Evolutionary conservation across 768 basidiomycete genomes (phyloP), one percentile per base, ranked within the genome.

Genomic region (Tricholomella constricta): DNA sequence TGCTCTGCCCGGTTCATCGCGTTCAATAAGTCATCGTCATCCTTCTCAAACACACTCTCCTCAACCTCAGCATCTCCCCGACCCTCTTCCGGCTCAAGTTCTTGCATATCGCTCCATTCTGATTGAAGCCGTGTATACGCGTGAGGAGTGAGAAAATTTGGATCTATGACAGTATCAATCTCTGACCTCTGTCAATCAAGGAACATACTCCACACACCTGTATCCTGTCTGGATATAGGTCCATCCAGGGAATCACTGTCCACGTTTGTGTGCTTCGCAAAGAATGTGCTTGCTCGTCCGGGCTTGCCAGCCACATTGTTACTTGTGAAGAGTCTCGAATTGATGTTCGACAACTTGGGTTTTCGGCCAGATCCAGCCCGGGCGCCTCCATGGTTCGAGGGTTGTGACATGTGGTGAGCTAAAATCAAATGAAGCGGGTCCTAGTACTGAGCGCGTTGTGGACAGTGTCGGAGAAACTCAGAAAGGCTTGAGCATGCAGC

Each of bases 21-120:
- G 1, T 42, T 38, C 2, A 38, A 4, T 14, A 51, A 8, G 8
- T 51, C 23, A 6, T 11, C 15, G 12, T 35, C 15, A 6, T 17
- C 22, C 12, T 51, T 12, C 22, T 51, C 41, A 36, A 44, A 51
- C 3, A 51, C 4, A 35, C 41, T 51, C 19, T 51, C 32, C 14
- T 51, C 23, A 6, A 51, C 41, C 1, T 42, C 17, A 2, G 32
- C 50, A 51, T 51, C 34, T 12, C 41, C 49, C 7, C 31, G 19
- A 4, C 19, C 49, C 23, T 51, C 41, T 20, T 29, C 23, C 14
- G 2, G 7, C 10, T 43, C 31, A 35, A 51, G 25, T 15, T 20
- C 12, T n/a, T 50, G 37, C 11, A 42, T n/a, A 11, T 31, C n/a
- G 11, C 38, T 26, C 48, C 29, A 42, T 2, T 19, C 40, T 22